Evolutionary conservation across 2,329 filamentous ascomycete species (phyloP).

Genomic region (Clonostachys chloroleuca): DNA sequence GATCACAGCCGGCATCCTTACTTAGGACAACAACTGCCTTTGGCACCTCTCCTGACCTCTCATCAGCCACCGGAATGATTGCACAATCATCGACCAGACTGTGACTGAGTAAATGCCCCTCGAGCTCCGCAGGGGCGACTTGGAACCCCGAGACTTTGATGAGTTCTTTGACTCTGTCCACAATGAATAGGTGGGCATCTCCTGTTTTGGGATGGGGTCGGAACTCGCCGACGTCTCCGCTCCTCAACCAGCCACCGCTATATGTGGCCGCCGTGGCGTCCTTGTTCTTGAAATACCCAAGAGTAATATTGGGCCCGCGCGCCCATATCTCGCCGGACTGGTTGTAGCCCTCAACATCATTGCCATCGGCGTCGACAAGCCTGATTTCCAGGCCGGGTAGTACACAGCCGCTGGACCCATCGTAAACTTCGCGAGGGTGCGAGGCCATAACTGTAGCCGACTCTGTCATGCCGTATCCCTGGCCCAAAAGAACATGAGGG

Average conservation of each 20-base stretch:
- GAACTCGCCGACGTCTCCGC: slow-evolving; percentile 64
- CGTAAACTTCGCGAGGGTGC: slow-evolving; percentile 1
- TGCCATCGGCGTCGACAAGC: slow-evolving; percentile 26
- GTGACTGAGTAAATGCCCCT: slow-evolving; percentile 33
- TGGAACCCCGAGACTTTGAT: slow-evolving; percentile 56
- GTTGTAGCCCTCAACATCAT: slow-evolving; percentile 26
- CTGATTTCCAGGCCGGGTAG: neutral
- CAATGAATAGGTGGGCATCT: slow-evolving; percentile 68
- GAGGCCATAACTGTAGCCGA: slow-evolving; percentile 1
- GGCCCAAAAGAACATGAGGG: slow-evolving; percentile 1
- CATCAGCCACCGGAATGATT: slow-evolving; percentile 22
- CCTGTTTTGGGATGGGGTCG: slow-evolving; percentile 47
- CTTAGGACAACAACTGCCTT: no score
- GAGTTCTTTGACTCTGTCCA: slow-evolving; percentile 72
- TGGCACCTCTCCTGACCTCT: no score
- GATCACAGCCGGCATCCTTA: no score
- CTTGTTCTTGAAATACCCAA: slow-evolving; percentile 51
- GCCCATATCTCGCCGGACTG: slow-evolving; percentile 59
- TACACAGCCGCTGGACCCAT: slow-evolving; percentile 3
- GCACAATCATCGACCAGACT: slow-evolving; percentile 48
- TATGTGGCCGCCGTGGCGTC: slow-evolving; percentile 58
- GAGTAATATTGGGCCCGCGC: slow-evolving; percentile 66
- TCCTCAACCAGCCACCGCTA: slow-evolving; percentile 63
- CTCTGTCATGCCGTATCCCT: slow-evolving; percentile 5
- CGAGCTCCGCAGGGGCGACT: slow-evolving; percentile 63